These are phyloP conservation scores for Musa balbisiana DNA, from an alignment of 202 grass and related monocot genomes.

Conservation along the genomic window DNA sequence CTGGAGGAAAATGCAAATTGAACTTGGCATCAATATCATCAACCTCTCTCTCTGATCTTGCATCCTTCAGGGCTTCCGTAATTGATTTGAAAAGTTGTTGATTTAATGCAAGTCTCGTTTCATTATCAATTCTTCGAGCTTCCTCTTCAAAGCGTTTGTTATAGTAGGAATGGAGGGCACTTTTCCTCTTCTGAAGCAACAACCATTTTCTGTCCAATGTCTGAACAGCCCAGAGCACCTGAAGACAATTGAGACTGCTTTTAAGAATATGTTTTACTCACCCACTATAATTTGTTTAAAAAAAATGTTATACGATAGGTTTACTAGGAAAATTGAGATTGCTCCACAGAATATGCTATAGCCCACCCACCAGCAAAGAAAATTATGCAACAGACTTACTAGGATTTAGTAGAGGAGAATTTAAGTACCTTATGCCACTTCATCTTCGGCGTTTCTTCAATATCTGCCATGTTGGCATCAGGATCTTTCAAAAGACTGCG, in stretches of 20 bases:
- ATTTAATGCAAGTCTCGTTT: slow-evolving; percentile 71
- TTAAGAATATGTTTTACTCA: neutral
- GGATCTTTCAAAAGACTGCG: slow-evolving; percentile 51
- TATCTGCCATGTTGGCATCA: slow-evolving; percentile 23
- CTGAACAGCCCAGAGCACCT: slow-evolving; percentile 86
- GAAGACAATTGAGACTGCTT: slow-evolving; percentile 1
- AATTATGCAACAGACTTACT: too few species aligned
- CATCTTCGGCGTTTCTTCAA: slow-evolving; percentile 28
- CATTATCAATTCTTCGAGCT: slow-evolving; percentile 61
- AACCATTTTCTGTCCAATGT: slow-evolving; percentile 85
- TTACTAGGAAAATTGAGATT: too few species aligned
- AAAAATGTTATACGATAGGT: too few species aligned
- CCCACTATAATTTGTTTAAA: neutral
- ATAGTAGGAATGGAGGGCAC: slow-evolving; percentile 68
- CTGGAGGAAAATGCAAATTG: slow-evolving; percentile 94
- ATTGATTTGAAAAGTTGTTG: slow-evolving; percentile 66
- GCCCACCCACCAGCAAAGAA: too few species aligned
- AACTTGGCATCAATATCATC: slow-evolving; percentile 95
- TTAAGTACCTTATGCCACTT: slow-evolving; percentile 70
- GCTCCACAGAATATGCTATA: too few species aligned
- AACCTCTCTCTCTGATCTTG: slow-evolving; percentile 94
- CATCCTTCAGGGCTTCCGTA: slow-evolving; percentile 60
- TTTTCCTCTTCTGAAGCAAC: slow-evolving; percentile 93
- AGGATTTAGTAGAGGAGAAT: too few species aligned
- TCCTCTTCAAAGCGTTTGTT: slow-evolving; percentile 86